Percentiles rank a stretch among this genome's conserved stretches.
Evolutionary conservation across 1,284 basidiomycete species (phyloP).

Genomic region (Ceratobasidium sp.): DNA sequence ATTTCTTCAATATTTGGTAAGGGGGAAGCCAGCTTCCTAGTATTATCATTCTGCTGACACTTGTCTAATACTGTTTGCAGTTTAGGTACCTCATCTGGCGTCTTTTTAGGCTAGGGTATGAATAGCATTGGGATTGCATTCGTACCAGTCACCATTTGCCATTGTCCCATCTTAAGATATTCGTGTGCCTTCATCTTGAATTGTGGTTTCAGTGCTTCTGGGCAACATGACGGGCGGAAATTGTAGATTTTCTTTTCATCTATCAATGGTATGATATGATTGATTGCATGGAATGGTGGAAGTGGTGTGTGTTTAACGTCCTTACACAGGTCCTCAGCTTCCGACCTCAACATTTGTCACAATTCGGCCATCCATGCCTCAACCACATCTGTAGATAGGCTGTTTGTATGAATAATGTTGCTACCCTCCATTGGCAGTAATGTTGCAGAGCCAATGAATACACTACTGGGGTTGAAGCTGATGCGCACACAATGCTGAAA

Average conservation of each 20-base stretch:
- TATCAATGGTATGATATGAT: constrained; percentile 60
- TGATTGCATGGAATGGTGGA: constrained; percentile 58
- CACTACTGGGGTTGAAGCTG: constrained; percentile 51
- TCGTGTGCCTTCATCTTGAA: constrained; percentile 54
- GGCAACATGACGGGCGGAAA: constrained; percentile 56
- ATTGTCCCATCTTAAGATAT: constrained; percentile 52
- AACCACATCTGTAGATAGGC: constrained; percentile 46
- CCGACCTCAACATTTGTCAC: constrained; percentile 46
- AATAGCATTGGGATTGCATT: constrained; percentile 59
- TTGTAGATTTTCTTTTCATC: constrained; percentile 56
- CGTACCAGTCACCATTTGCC: constrained; percentile 53
- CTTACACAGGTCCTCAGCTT: constrained; percentile 54
- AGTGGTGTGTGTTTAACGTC: constrained; percentile 53
- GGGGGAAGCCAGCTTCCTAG: constrained; percentile 57
- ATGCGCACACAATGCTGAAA: constrained; percentile 53
- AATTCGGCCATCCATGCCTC: constrained; percentile 49
- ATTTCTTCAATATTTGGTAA: constrained; percentile 58
- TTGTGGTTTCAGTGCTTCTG: constrained; percentile 54
- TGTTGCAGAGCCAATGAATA: constrained; percentile 49
- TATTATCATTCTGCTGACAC: constrained; percentile 57
- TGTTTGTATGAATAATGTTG: not conserved
- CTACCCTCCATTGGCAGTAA: constrained; percentile 46
- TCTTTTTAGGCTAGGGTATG: constrained; percentile 56
- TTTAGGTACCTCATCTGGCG: constrained; percentile 14
- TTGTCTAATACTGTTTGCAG: constrained; percentile 58